A percentile compares a stretch with the other conserved stretches of the same genome.
phyloP scores from a whole-genome alignment of 2,329 filamentous ascomycete species.

The Blastomyces gilchristii region DNA sequence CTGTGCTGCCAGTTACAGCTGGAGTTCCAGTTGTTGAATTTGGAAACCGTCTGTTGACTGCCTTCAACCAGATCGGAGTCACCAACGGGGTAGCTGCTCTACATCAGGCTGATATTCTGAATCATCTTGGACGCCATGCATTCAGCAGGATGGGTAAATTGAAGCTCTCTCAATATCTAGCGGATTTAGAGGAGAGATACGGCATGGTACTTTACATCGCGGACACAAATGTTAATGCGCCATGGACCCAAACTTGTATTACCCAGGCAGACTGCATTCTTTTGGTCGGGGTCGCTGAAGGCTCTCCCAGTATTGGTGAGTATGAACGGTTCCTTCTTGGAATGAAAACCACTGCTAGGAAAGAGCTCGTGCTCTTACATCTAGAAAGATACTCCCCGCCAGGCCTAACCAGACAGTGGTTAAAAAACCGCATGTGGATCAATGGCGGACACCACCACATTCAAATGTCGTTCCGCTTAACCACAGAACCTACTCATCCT shows the following conservation, averaged over 20 bases:
- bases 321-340: constrained; percentile 94
- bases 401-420: constrained; percentile 78
- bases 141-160: constrained; percentile 97
- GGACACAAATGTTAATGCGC: constrained; percentile 92
- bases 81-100: constrained; percentile 83
- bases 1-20: constrained; percentile 78
- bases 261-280: constrained; percentile 94
- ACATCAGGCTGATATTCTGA: constrained; percentile 87
- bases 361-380: constrained; percentile 83
- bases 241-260: constrained; percentile 98
- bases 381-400: constrained; percentile 76
- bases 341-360: constrained; percentile 92
- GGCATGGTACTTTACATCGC: constrained; percentile 91
- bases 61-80: constrained; percentile 78
- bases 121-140: constrained; percentile 88
- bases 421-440: constrained; percentile 91
- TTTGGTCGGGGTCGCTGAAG: constrained; percentile 81
- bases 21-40: constrained; percentile 95
- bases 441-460: constrained; percentile 97
- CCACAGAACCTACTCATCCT: constrained; percentile 64
- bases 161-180: constrained; percentile 88
- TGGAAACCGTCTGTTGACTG: constrained; percentile 75
- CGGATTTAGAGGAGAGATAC: constrained; percentile 94
- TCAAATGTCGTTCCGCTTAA: constrained; percentile 79
- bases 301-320: constrained; percentile 81